Percentiles rank a stretch among this genome's conserved stretches.
phyloP scores from a whole-genome alignment of 192 early-diverging fungal genomes.

The Coemansia sp. region DNA sequence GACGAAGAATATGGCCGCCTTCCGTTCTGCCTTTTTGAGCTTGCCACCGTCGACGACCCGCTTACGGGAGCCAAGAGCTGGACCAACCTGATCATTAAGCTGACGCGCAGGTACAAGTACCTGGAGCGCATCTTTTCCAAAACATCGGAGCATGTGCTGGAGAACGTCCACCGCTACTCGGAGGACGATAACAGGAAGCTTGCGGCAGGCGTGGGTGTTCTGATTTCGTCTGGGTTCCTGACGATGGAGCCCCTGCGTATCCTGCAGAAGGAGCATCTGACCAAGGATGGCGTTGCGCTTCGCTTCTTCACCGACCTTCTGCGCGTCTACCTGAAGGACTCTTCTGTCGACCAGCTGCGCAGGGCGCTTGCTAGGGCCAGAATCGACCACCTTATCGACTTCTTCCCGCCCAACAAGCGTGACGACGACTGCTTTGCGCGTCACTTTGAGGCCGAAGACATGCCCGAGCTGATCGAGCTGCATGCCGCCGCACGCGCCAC shows the following conservation, averaged over 20 bases:
- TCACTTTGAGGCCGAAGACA: conserved; percentile 91
- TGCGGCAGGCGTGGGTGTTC: conserved; percentile 72
- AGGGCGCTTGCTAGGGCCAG: conserved; percentile 67
- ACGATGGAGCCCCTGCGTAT: conserved; percentile 70
- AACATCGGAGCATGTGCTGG: conserved; percentile 77
- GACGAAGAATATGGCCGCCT: conserved; percentile 77
- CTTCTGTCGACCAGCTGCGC: conserved; percentile 75
- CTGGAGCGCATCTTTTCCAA: conserved; percentile 85
- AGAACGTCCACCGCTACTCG: conserved; percentile 87
- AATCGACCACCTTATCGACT: conserved; percentile 73
- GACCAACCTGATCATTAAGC: conserved; percentile 83
- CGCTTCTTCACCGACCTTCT: conserved; percentile 83
- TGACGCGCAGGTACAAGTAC: conserved; percentile 94
- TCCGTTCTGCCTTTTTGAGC: conserved; percentile 69
- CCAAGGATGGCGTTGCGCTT: conserved; percentile 85
- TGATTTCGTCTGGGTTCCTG: conserved; percentile 69
- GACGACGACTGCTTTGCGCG: conserved; percentile 83
- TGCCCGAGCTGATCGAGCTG: conserved; percentile 85
- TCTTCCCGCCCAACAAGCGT: conserved; percentile 91
- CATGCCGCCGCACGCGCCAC: conserved; percentile 72
- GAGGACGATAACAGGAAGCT: conserved; percentile 77
- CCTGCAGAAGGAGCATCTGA: conserved; percentile 90
- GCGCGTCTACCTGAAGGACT: conserved; percentile 75
- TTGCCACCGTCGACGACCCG: conserved; percentile 42
- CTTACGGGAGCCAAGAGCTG: conserved; percentile 68